Evolutionary conservation across 2,329 filamentous ascomycete species (phyloP), one percentile per base, ranked within the genome.

Genomic region (Biscogniauxia mediterranea): DNA sequence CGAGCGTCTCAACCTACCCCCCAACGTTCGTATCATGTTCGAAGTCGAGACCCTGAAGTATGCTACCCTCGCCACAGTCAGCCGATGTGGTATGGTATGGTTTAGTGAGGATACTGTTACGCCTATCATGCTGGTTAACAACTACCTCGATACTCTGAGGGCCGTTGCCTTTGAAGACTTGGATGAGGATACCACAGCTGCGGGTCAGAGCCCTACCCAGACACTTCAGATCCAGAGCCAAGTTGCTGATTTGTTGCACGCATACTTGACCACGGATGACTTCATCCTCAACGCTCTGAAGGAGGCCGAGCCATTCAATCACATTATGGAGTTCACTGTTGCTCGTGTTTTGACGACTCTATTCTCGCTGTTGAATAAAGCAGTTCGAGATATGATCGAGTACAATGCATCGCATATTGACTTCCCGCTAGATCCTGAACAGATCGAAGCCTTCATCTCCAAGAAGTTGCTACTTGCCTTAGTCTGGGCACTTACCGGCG

Each of bases 11-110:
- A 97, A 95, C 73, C 79, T 99, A 52, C 96, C 95, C 3, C 73
- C 90, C 1, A 99, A 99, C 72, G 95, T 99, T 25, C 92, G 96
- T 68, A 96, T 99, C 78, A 97, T 99, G 93, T 99, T 99, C 72
- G 95, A 99, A 80, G 95, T 99, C 42, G 96, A 99, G 79, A 98
- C 89, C 2, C 83, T 99, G 62, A 97, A 96, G 74, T 99, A 99
- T 74, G 95, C 95, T 46, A 99, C 95, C 0, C 85, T 99, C 52
- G 95, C 95, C 59, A 99, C 95, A n/a, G 95, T 99, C 73, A 96
- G 91, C 88, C 93, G 95, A 79, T 99, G 95, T 75, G 95, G 95
- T 83, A 99, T 99, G 95, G 96, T 99, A 15, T 99, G 95, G 95
- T 99, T 98, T 79, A 99, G 93, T 74, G 94, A 97, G 71, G 96